phyloP scores from a whole-genome alignment of 106 monocot species.

The Ottelia alismoides region DNA sequence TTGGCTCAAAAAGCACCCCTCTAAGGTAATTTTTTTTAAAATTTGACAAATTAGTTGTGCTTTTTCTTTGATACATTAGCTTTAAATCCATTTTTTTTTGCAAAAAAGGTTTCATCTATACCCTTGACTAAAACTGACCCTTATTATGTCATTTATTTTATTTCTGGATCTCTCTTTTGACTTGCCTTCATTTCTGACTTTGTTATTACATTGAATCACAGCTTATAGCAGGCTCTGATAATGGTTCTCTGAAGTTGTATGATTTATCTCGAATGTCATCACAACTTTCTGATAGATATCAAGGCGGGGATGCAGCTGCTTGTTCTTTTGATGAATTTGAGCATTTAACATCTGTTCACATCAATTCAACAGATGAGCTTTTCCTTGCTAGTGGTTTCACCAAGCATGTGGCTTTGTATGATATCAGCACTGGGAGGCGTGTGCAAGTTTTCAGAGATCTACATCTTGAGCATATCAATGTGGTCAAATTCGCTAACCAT shows the following conservation, averaged over 20 bases:
- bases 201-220: too few species aligned
- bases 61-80: too few species aligned
- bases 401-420: conserved; percentile 34
- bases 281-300: conserved; percentile 11
- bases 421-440: conserved; percentile 29
- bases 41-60: too few species aligned
- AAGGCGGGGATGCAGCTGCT: conserved; percentile 9
- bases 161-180: too few species aligned
- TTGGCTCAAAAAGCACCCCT: conserved; percentile 33
- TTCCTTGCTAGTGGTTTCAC: conserved; percentile 37
- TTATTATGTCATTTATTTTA: too few species aligned
- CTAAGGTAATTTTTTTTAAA: conserved; percentile 35
- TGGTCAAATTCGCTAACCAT: conserved; percentile 36
- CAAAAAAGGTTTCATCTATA: too few species aligned
- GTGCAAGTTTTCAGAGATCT: conserved; percentile 24
- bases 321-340: conserved; percentile 32
- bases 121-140: too few species aligned
- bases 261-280: conserved; percentile 24
- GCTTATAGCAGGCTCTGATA: conserved; percentile 43
- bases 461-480: conserved; percentile 41
- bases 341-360: conserved; percentile 40
- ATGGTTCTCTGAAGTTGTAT: conserved; percentile 33
- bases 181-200: too few species aligned
- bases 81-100: too few species aligned
- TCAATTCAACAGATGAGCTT: conserved; percentile 34